These are phyloP conservation scores for Hyphodiscus hymeniophilus DNA, from an alignment of 495 filamentous ascomycete genomes.

Conservation along the genomic window DNA sequence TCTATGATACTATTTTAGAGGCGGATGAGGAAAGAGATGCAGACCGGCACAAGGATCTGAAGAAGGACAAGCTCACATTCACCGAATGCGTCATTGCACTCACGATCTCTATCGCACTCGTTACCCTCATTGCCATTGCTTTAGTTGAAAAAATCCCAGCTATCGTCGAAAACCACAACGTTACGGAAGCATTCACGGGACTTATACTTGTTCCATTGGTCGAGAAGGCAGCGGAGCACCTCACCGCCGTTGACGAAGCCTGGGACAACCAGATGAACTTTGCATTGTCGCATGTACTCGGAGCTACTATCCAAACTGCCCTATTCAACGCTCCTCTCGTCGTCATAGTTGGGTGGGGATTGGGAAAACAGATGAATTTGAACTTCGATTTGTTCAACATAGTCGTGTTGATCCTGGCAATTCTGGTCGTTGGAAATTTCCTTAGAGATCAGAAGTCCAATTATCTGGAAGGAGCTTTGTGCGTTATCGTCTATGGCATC, in stretches of 20 bases:
- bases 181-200: constrained; percentile 76
- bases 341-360: constrained; percentile 80
- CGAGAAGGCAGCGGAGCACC: constrained; percentile 85
- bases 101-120: constrained; percentile 57
- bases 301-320: constrained; percentile 82
- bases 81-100: constrained; percentile 67
- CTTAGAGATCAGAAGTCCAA: constrained; percentile 72
- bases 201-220: constrained; percentile 75
- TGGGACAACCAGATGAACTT: constrained; percentile 87
- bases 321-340: constrained; percentile 81
- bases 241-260: constrained; percentile 86
- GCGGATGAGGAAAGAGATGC: constrained; percentile 62
- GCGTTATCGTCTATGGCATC: constrained; percentile 59
- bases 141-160: constrained; percentile 72
- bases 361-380: constrained; percentile 61
- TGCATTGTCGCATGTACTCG: constrained; percentile 82
- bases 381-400: constrained; percentile 87
- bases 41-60: constrained; percentile 56
- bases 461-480: constrained; percentile 71
- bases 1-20: constrained; percentile 64
- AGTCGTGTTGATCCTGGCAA: constrained; percentile 76
- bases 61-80: constrained; percentile 67
- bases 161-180: constrained; percentile 48
- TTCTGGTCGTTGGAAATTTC: constrained; percentile 79
- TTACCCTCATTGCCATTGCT: constrained; percentile 73